Evolutionary conservation across 352 stramenopile species (phyloP).

Genomic region (Globisporangium sylvaticum): DNA sequence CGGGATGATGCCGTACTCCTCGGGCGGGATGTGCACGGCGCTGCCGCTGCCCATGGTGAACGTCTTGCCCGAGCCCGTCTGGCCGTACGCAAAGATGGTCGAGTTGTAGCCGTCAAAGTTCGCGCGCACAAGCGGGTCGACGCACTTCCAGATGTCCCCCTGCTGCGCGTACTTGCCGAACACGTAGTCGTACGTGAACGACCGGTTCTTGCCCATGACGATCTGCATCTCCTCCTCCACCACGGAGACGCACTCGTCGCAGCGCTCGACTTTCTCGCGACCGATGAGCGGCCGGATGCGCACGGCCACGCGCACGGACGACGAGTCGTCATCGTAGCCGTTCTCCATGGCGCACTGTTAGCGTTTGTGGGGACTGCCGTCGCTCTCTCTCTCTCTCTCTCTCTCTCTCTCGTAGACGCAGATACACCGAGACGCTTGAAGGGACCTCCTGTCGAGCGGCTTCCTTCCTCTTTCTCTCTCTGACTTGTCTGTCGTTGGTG

Average conservation of each 20-base stretch:
- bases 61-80: conserved; percentile 86
- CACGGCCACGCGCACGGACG: conserved; percentile 79
- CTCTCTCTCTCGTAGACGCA: background rate
- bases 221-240: conserved; percentile 81
- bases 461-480: background rate
- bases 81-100: conserved; percentile 88
- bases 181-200: conserved; percentile 90
- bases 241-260: conserved; percentile 83
- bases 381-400: background rate
- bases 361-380: background rate
- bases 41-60: conserved; percentile 89
- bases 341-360: conserved; percentile 15
- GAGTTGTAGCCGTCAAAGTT: conserved; percentile 89
- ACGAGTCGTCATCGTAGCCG: conserved; percentile 42
- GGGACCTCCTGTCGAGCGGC: background rate
- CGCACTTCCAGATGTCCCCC: conserved; percentile 82
- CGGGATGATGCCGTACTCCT: conserved; percentile 87
- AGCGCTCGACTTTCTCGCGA: conserved; percentile 86
- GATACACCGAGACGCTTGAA: background rate
- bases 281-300: conserved; percentile 84
- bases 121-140: conserved; percentile 75
- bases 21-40: conserved; percentile 65
- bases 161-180: conserved; percentile 84
- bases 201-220: conserved; percentile 85
- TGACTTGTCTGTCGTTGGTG: background rate